Conservation (phyloP, 306 rosid genomes). For the Quercus berberidifolia region DNA sequence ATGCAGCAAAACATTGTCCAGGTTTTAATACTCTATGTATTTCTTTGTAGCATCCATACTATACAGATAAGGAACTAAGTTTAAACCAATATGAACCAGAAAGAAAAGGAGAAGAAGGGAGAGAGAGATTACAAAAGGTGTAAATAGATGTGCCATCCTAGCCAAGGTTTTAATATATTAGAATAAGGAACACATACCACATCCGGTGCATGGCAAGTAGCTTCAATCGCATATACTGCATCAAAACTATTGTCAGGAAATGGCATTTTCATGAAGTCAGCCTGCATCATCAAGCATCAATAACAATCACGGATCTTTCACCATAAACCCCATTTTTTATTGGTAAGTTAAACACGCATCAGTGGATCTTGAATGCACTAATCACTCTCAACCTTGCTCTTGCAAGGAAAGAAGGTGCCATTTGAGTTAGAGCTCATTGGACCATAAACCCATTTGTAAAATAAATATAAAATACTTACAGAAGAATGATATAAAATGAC, state of each 20-base stretch:
- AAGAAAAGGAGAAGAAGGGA: not conserved
- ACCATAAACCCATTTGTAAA: not conserved
- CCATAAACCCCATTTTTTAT: not conserved
- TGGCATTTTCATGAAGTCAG: conserved; percentile 96
- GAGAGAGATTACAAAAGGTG: not conserved
- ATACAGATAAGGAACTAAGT: not conserved
- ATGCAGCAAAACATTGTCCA: conserved; percentile 89
- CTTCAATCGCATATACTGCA: conserved; percentile 97
- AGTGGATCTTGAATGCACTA: too few species aligned
- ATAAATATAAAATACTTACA: not conserved
- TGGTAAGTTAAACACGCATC: too few species aligned
- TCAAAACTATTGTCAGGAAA: conserved; percentile 75
- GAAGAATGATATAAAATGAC: not conserved
- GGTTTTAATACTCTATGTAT: conserved; percentile 90
- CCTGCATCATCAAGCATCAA: conserved; percentile 51
- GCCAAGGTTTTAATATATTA: not conserved
- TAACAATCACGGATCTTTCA: not conserved
- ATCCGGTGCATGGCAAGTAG: conserved; percentile 99
- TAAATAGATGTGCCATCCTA: not conserved
- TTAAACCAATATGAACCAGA: conserved; percentile 22
- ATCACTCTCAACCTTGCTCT: too few species aligned
- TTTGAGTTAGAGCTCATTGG: too few species aligned
- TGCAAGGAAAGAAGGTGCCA: too few species aligned
- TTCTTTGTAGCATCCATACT: conserved; percentile 96
- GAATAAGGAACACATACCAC: conserved; percentile 38